Evolutionary conservation across 768 basidiomycete genomes (phyloP).

Genomic region (Termitomyces sp.): DNA sequence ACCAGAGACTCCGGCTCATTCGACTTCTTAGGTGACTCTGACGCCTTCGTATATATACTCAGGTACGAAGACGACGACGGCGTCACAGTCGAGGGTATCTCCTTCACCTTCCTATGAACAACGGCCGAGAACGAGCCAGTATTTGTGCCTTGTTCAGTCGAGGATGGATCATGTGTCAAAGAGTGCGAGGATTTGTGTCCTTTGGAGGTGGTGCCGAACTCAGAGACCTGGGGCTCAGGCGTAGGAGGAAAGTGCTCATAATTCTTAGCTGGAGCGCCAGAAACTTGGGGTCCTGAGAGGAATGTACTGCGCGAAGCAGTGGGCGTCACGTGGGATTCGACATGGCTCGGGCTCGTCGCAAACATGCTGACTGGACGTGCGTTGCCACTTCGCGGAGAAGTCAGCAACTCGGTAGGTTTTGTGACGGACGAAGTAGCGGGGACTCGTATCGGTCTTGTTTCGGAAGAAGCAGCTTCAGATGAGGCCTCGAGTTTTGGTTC

Average conservation of each 20-base stretch:
- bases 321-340: constrained; percentile 33
- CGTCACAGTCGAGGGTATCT: constrained; percentile 20
- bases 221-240: constrained; percentile 19
- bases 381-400: not conserved
- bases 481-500: not conserved
- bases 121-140: constrained; percentile 45
- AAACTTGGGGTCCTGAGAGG: constrained; percentile 20
- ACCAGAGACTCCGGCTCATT: constrained; percentile 2
- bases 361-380: constrained; percentile 32
- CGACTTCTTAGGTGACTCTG: constrained; percentile 25
- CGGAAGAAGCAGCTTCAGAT: not conserved
- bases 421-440: not conserved
- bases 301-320: constrained; percentile 31
- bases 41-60: constrained; percentile 17
- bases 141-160: constrained; percentile 4
- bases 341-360: constrained; percentile 31
- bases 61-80: constrained; percentile 13
- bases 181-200: constrained; percentile 19
- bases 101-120: constrained; percentile 51
- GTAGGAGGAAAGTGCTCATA: constrained; percentile 33
- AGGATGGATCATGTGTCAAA: constrained; percentile 14
- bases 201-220: constrained; percentile 22
- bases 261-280: constrained; percentile 17
- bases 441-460: not conserved
- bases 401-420: not conserved